Conservation (phyloP, 2,329 filamentous ascomycete species). For the Alternaria burnsii region DNA sequence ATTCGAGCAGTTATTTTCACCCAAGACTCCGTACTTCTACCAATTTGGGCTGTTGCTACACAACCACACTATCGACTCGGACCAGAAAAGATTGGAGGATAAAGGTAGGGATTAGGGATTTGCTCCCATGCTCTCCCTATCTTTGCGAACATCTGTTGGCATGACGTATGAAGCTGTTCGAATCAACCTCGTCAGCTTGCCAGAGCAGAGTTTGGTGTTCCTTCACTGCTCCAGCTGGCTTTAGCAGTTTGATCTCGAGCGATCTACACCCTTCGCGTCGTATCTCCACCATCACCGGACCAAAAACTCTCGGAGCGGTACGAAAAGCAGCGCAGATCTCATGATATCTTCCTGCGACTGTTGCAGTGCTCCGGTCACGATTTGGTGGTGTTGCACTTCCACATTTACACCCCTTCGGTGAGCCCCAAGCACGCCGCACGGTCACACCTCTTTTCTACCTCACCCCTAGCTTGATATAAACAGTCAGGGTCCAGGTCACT, state of each 20-base stretch:
- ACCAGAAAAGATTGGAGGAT: background rate
- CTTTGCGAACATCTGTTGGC: background rate
- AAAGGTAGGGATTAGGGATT: background rate
- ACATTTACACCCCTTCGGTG: background rate
- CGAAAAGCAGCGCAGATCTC: background rate
- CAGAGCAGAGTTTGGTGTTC: background rate
- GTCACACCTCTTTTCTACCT: constrained; percentile 2
- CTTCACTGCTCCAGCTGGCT: background rate
- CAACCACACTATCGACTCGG: background rate
- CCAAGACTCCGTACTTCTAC: background rate
- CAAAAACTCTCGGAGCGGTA: background rate
- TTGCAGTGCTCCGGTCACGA: background rate
- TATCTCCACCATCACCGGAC: constrained; percentile 11
- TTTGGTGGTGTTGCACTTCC: background rate
- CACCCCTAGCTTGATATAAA: background rate
- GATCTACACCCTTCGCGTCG: background rate
- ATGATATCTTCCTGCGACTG: background rate
- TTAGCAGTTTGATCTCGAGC: background rate
- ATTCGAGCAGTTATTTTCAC: background rate
- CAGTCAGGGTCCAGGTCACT: background rate
- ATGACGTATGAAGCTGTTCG: background rate
- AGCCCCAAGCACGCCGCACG: background rate
- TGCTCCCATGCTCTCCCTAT: background rate
- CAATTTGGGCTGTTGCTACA: background rate
- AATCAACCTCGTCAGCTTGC: background rate